These are phyloP conservation scores for Nemania abortiva DNA, from an alignment of 2,329 filamentous ascomycete species.

Conservation along the genomic window DNA sequence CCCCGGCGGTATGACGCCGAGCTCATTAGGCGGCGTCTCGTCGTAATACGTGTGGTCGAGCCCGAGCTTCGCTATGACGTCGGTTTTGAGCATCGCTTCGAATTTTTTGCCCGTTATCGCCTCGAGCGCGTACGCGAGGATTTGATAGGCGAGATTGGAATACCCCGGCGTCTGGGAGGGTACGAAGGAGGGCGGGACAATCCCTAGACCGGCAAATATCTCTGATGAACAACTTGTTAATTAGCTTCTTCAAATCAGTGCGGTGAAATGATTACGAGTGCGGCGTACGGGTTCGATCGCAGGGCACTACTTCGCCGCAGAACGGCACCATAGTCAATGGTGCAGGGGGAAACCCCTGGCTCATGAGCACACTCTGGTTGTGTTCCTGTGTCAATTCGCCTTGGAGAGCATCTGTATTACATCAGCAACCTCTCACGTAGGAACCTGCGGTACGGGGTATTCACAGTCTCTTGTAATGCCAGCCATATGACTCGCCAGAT, in stretches of 20 bases:
- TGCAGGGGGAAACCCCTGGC: slow-evolving; percentile 47
- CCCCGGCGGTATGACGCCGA: slow-evolving; percentile 44
- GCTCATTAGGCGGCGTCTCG: slow-evolving; percentile 35
- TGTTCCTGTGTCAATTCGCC: slow-evolving; percentile 49
- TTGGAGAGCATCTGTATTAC: slow-evolving; percentile 42
- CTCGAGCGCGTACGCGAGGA: slow-evolving; percentile 50
- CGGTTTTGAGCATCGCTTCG: slow-evolving; percentile 43
- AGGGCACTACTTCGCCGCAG: slow-evolving; percentile 44
- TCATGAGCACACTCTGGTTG: slow-evolving; percentile 43
- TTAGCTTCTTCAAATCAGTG: too few species aligned
- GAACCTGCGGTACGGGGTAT: neutral
- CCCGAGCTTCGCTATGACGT: slow-evolving; percentile 42
- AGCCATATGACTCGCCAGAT: slow-evolving; percentile 49
- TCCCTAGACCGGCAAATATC: slow-evolving; percentile 43
- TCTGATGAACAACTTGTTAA: slow-evolving; percentile 33
- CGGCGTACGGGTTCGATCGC: slow-evolving; percentile 43
- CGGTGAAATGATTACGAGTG: too few species aligned
- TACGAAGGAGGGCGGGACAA: slow-evolving; percentile 46
- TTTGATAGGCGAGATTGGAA: slow-evolving; percentile 48
- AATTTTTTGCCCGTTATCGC: slow-evolving; percentile 42
- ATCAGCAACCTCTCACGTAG: neutral
- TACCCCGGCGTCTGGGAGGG: slow-evolving; percentile 46
- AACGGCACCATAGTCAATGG: slow-evolving; percentile 38
- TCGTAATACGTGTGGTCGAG: slow-evolving; percentile 45
- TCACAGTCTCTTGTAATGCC: slow-evolving; percentile 51